Evolutionary conservation across 1,284 basidiomycete species (phyloP), one percentile per base, ranked within the genome.

Genomic region (Mrakiaceae sp.): DNA sequence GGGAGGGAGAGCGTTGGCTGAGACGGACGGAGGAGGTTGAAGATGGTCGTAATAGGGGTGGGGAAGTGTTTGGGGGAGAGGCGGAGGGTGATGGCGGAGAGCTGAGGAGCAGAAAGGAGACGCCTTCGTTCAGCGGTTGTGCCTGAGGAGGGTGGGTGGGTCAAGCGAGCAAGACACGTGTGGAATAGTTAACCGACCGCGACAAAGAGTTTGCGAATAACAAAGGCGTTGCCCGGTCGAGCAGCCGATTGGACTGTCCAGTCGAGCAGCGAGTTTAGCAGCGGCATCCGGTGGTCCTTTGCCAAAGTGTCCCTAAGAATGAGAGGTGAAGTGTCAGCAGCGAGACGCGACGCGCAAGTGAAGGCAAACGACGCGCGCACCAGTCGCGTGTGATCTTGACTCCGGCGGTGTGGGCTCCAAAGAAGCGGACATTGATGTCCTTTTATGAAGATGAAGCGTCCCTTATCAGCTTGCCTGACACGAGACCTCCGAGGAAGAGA

Each of bases 351-450:
- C 27, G 27, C 27, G 27, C 27, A 27, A 27, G 27, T 27, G 27
- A 27, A 27, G 27, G 2, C 27, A 27, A 27, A 27, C 27, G 27
- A 27, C 27, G n/a, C 60, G 74, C 84, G 70, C 71, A 91, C 90
- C 90, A 91, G 72, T 93, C 90, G 68, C 90, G 79, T 16, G 87
- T 84, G 70, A 93, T 90, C 81, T 94, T 94, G 67, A 92, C 88
- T 72, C 92, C 88, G 1, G 87, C 83, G 0, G 89, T 94, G 72
- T 93, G 90, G 4, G 90, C 90, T 4, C 90, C 89, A 72, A 91
- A 93, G 80, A 93, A 94, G 72, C 91, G 86, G 7, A 93, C 88
- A 70, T 89, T 89, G 58, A 81, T 79, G 74, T 92, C 87, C 68
- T 75, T 52, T 3, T 5, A 39, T 44, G 43, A 9, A 44, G 46